Conservation (phyloP, 768 basidiomycete species). For the Gautieria morchelliformis region DNA sequence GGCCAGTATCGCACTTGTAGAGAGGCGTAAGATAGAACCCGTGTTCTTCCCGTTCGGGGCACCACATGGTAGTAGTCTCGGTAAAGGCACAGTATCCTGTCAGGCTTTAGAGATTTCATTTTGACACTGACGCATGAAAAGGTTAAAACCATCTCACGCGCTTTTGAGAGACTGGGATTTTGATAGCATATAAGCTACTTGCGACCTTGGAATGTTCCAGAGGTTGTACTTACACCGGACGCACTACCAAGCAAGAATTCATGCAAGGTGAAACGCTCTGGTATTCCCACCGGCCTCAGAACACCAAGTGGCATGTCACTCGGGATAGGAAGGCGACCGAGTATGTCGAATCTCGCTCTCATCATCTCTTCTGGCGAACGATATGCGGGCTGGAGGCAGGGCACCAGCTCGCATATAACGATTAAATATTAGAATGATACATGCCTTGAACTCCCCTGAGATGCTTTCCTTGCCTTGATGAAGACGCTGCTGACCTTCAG, state of each 20-base stretch:
- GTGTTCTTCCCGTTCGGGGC: constrained; percentile 73
- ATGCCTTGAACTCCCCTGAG: background rate
- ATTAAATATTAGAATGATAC: background rate
- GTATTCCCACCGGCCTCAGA: constrained; percentile 60
- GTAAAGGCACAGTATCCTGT: constrained; percentile 60
- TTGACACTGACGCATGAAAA: background rate
- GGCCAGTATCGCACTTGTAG: constrained; percentile 75
- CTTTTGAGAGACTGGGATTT: constrained; percentile 41
- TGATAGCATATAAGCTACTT: constrained; percentile 5
- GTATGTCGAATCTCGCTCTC: constrained; percentile 42
- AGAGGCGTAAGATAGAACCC: constrained; percentile 65
- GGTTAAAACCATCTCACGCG: constrained; percentile 34
- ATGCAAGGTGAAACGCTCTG: constrained; percentile 51
- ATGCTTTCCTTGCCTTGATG: background rate
- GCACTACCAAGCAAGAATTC: constrained; percentile 51
- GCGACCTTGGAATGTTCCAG: background rate
- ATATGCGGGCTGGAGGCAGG: background rate
- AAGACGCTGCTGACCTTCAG: background rate
- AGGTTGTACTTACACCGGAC: constrained; percentile 38
- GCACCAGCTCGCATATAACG: background rate
- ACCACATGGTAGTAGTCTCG: constrained; percentile 64
- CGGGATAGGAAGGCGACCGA: constrained; percentile 57
- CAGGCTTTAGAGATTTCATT: constrained; percentile 31
- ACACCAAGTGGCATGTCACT: constrained; percentile 52
- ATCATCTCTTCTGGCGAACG: constrained; percentile 30